Evolutionary conservation across 2,329 filamentous ascomycete genomes (phyloP), one percentile per base, ranked within the genome.

Genomic region (Eutypella sp.): DNA sequence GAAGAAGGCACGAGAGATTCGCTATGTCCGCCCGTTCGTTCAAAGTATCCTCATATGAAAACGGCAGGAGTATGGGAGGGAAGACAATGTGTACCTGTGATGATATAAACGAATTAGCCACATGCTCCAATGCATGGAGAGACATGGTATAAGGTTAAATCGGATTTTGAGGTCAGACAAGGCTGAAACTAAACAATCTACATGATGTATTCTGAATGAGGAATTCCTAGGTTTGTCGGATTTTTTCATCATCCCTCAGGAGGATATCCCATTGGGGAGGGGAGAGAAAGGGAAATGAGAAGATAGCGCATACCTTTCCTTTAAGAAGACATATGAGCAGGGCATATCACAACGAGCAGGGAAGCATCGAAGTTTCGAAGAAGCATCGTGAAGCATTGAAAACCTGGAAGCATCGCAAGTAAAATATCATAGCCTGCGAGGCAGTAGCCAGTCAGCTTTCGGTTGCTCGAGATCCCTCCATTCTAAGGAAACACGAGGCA

Each of bases 11-110:
- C 63, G 68, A 60, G 62, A n/a, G 72, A 71, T 75, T 79, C 76
- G 67, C 70, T 80, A 79, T 82, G 79, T 81, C 79, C 79, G 79
- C 79, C 79, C 79, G 79, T 82, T 82, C 79, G 79, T 82, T 81
- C 78, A 82, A 81, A 67, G 68, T 69, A 76, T 82, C 79, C 71
- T 82, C 79, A 82, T 75, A 61, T 59, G 51, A 57, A 56, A 37
- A 19, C 41, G 43, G 37, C 39, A 61, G 49, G 41, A 48, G 45
- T 41, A 44, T 50, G 33, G 42, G 43, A 44, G 47, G 36, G 43
- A 41, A 34, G 25, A 47, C n/a, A n/a, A n/a, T 45, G 53, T 61
- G 63, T 77, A 77, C 73, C 75, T 79, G 57, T 59, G 57, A 51
- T 54, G 55, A n/a, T n/a, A n/a, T 25, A 48, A 49, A 43, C 47